A percentile compares a stretch with the other conserved stretches of the same genome.
phyloP scores from a whole-genome alignment of 2,329 filamentous ascomycete species.

The Talaromyces pinophilus region DNA sequence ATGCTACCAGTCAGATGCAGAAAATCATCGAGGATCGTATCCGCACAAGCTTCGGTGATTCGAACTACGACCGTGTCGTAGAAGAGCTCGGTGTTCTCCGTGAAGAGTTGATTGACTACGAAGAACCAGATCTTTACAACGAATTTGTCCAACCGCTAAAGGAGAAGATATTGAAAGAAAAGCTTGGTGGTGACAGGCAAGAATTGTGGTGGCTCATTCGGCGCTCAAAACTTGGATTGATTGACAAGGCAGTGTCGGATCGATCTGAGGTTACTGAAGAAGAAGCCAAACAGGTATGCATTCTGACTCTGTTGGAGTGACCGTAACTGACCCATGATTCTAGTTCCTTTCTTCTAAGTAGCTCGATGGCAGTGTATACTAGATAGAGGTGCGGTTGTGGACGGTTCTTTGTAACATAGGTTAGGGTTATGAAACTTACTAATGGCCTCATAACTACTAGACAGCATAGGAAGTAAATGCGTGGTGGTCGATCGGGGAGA shows the following conservation, averaged over 20 bases:
- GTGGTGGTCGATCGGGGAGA: background rate
- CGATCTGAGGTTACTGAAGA: conserved; percentile 67
- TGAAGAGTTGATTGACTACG: conserved; percentile 71
- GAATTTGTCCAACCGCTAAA: conserved; percentile 71
- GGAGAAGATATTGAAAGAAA: conserved; percentile 65
- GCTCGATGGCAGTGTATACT: background rate
- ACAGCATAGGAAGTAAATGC: background rate
- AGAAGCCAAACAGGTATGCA: conserved; percentile 63
- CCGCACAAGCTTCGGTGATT: conserved; percentile 71
- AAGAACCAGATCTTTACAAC: conserved; percentile 77
- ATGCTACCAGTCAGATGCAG: conserved; percentile 73
- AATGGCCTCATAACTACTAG: background rate
- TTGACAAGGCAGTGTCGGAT: conserved; percentile 65
- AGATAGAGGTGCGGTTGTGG: background rate
- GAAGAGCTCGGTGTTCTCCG: conserved; percentile 78
- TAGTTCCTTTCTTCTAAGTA: conserved; percentile 31
- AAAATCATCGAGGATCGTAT: conserved; percentile 69
- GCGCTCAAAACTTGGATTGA: conserved; percentile 68
- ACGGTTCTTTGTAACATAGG: background rate
- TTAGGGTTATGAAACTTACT: background rate
- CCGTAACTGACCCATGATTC: conserved; percentile 19
- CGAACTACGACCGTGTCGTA: conserved; percentile 70
- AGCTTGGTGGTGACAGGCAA: conserved; percentile 72
- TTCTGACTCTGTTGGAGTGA: background rate
- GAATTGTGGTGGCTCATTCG: conserved; percentile 82